These are phyloP conservation scores for Talaromyces sp. DNA, from an alignment of 2,329 filamentous ascomycete genomes.

Conservation along the genomic window DNA sequence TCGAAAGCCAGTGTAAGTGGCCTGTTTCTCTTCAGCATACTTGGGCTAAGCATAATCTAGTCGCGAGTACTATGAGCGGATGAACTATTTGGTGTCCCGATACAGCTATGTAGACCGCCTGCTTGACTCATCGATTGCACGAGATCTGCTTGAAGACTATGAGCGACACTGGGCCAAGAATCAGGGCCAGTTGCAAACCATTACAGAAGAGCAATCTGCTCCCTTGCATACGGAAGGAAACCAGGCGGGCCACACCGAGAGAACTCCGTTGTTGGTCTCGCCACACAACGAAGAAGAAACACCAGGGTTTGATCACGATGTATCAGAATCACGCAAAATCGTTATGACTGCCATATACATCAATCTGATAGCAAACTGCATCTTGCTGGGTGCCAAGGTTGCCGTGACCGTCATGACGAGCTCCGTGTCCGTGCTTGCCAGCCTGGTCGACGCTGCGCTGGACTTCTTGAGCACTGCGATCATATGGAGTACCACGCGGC, in stretches of 20 bases:
- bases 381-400: constrained; percentile 71
- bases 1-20: constrained; percentile 59
- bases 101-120: constrained; percentile 91
- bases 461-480: constrained; percentile 61
- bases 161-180: constrained; percentile 53
- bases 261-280: constrained; percentile 19
- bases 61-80: constrained; percentile 81
- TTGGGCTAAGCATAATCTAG: constrained; percentile 31
- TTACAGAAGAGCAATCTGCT: constrained; percentile 59
- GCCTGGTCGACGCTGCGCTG: constrained; percentile 63
- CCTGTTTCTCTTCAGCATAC: neutral
- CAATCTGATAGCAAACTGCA: constrained; percentile 72
- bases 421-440: constrained; percentile 60
- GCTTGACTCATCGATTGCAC: constrained; percentile 86
- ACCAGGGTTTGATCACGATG: constrained; percentile 38
- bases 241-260: constrained; percentile 3
- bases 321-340: constrained; percentile 50
- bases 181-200: constrained; percentile 61
- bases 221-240: neutral
- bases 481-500: constrained; percentile 56
- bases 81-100: constrained; percentile 81
- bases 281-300: constrained; percentile 51
- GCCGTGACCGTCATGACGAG: constrained; percentile 71
- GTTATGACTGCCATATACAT: constrained; percentile 85
- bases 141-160: constrained; percentile 88